Percentiles rank a stretch among this genome's conserved stretches.
phyloP scores from a whole-genome alignment of 345 rosid species.

The Brassica nigra region DNA sequence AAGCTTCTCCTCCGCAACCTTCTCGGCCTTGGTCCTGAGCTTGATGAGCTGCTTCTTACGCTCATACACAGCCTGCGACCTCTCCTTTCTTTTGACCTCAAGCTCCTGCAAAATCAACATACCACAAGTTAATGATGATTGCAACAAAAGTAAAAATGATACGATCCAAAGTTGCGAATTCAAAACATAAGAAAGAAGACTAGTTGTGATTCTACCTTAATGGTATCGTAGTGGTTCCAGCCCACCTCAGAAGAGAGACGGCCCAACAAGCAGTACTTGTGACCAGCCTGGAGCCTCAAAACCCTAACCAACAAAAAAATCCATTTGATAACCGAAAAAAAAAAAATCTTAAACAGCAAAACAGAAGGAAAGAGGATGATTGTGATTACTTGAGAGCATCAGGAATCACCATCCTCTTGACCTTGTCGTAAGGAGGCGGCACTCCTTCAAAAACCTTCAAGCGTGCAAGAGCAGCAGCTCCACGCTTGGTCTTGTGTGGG shows the following conservation, averaged over 20 bases:
- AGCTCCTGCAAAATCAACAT: constrained; percentile 54
- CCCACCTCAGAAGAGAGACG: constrained; percentile 77
- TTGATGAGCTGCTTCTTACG: constrained; percentile 80
- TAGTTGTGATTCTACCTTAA: constrained; percentile 49
- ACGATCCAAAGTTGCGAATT: background rate
- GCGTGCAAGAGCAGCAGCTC: constrained; percentile 76
- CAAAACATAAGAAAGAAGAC: background rate
- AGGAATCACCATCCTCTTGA: constrained; percentile 86
- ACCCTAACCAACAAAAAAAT: constrained; percentile 51
- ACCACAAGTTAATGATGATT: background rate
- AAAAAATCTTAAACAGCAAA: no score
- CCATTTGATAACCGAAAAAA: no score
- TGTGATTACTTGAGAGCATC: constrained; percentile 73
- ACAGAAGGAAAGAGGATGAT: background rate
- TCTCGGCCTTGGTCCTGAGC: constrained; percentile 78
- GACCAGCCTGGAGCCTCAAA: constrained; percentile 88
- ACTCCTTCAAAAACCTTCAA: constrained; percentile 80
- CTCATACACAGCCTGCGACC: constrained; percentile 62
- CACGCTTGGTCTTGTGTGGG: constrained; percentile 89
- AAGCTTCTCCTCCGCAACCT: constrained; percentile 82
- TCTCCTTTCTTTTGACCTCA: constrained; percentile 85
- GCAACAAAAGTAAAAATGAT: background rate
- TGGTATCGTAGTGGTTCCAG: constrained; percentile 87
- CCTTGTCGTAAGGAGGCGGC: constrained; percentile 81
- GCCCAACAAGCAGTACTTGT: constrained; percentile 79